Percentiles rank a stretch among this genome's conserved stretches.
Conservation (phyloP, 106 monocot species). For the Iris macrosiphon region DNA sequence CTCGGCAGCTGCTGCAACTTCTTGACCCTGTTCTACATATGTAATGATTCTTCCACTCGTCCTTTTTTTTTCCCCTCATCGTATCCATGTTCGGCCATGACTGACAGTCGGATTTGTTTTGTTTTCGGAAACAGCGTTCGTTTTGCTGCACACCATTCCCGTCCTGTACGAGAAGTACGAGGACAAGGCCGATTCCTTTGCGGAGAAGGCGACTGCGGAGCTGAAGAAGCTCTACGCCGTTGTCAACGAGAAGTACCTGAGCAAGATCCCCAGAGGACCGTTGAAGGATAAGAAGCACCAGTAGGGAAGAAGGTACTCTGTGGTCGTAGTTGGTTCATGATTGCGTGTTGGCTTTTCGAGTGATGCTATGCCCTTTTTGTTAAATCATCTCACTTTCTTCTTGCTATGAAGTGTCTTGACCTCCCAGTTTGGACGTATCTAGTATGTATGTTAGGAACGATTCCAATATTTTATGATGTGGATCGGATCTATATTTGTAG, state of each 20-base stretch:
- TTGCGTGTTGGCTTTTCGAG: neutral
- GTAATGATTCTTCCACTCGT: neutral
- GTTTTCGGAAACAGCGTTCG: constrained; percentile 6
- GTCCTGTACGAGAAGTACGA: constrained; percentile 20
- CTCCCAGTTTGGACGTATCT: neutral
- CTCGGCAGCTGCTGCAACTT: constrained; percentile 8
- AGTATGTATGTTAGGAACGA: neutral
- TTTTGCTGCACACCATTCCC: constrained; percentile 15
- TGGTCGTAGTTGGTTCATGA: neutral
- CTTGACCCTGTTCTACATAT: constrained; percentile 8
- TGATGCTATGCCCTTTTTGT: neutral
- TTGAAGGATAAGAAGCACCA: constrained; percentile 5
- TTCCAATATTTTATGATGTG: constrained; percentile 5
- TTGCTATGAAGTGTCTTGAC: neutral
- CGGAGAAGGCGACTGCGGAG: constrained; percentile 11
- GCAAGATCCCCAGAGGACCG: constrained; percentile 7
- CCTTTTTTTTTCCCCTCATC: too few species aligned
- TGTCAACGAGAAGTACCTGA: constrained; percentile 3
- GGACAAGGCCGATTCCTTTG: constrained; percentile 10
- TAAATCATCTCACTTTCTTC: neutral
- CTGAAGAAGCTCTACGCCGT: constrained; percentile 15
- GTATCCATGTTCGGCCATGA: too few species aligned
- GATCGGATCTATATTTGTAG: too few species aligned
- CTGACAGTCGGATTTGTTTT: too few species aligned
- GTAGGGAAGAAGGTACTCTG: constrained; percentile 1